Conservation (phyloP, 78 protist species). For the Anaeramoeba ignava region DNA sequence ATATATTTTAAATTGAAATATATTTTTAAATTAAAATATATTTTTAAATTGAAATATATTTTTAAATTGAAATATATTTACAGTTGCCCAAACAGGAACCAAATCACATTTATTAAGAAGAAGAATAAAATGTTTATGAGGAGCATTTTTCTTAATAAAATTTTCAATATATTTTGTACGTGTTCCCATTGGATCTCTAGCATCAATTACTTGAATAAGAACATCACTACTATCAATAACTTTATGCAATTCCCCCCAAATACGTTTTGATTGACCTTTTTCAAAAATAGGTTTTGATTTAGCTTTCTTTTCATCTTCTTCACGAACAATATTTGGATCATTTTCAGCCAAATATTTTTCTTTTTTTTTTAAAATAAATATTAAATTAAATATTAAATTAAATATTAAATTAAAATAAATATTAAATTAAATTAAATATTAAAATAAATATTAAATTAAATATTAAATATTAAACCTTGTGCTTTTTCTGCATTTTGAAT, state of each 20-base stretch:
- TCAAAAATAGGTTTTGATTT: slow-evolving; percentile 47
- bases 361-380: too few relatives aligned
- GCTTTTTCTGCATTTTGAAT: not conserved
- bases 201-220: slow-evolving; percentile 64
- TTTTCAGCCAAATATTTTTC: too few relatives aligned
- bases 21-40: not conserved
- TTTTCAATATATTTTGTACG: slow-evolving; percentile 32
- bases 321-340: not conserved
- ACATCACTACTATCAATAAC: slow-evolving; percentile 91
- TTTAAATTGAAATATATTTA: not conserved
- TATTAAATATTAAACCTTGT: not conserved
- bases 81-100: slow-evolving; percentile 90
- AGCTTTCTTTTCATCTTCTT: slow-evolving; percentile 3
- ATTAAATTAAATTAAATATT: not conserved
- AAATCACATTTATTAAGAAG: slow-evolving; percentile 97
- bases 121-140: slow-evolving; percentile 92
- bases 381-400: too few relatives aligned
- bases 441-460: not conserved
- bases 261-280: slow-evolving; percentile 85
- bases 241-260: slow-evolving; percentile 89
- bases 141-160: slow-evolving; percentile 33
- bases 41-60: not conserved
- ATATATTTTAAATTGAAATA: not conserved
- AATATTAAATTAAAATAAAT: not conserved
- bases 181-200: slow-evolving; percentile 97